Base-by-base conservation (phyloP, 495 filamentous ascomycete species). In the Penicillium waksmanii region DNA sequence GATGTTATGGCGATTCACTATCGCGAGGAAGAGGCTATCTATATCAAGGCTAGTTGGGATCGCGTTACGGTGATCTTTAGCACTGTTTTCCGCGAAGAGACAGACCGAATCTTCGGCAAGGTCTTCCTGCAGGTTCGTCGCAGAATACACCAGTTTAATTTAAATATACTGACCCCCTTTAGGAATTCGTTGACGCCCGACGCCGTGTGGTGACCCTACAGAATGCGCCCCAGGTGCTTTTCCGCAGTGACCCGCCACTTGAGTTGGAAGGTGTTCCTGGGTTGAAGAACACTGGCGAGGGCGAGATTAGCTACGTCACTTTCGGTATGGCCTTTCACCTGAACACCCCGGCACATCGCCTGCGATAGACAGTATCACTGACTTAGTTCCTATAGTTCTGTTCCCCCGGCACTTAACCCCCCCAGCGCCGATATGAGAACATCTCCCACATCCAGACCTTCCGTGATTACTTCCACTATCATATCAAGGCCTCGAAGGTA, bases 391-490 rank as follows among this genome's bases (percentile, higher is more conserved):
- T 73, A 35, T 66, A 98, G 95, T 98, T 47, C 84, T 98, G 40
- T 99, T 98, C 81, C 95, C 95, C 25, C 85, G 95, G 58, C 95
- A 99, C 73, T 80, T 99, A 56, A 96, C 93, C 5, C 85, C 85
- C 84, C 3, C 92, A 97, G 74, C 85, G 91, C 67, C 87, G 95
- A 75, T 88, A 91, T 48, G 94, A 97, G 58, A 94, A 91, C 71
- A 98, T 99, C 66, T 96, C 92, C 38, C 95, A 99, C 68, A 97
- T 99, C 65, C 96, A 99, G 77, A 99, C 94, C 17, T 99, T 99
- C 90, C 90, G 95, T 58, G 96, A 98, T 67, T 98, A 99, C 74
- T 99, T 99, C 83, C 95, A 99, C 73, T 99, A 99, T 73, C 95
- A 99, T 76, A 99, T 99, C 80, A 99, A 99, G 77, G 95, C 95